A percentile compares a stretch with the other conserved stretches of the same genome.
These are phyloP conservation scores for Hordeum pubiflorum DNA, from an alignment of 202 grass and related monocot species.

Conservation along the genomic window DNA sequence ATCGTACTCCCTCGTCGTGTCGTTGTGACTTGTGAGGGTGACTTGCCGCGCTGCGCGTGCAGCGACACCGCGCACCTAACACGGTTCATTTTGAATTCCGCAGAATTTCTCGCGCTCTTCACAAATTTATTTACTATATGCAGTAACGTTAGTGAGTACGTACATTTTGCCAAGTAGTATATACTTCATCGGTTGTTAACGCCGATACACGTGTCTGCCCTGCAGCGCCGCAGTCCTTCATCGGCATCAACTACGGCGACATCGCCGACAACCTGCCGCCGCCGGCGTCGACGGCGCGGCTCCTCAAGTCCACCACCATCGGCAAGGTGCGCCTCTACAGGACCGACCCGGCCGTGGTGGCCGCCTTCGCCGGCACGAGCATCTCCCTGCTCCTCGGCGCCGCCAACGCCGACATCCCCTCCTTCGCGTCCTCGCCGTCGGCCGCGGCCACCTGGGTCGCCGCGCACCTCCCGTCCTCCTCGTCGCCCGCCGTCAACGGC, in stretches of 20 bases:
- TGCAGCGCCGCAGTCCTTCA: conserved; percentile 59
- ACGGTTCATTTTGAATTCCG: background rate
- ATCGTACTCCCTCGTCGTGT: background rate
- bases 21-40: conserved; percentile 2
- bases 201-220: background rate
- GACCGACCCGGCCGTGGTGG: conserved; percentile 45
- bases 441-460: conserved; percentile 57
- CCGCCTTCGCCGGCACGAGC: conserved; percentile 48
- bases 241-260: conserved; percentile 94
- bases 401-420: conserved; percentile 62
- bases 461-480: conserved; percentile 45
- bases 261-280: conserved; percentile 85
- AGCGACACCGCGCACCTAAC: too few relatives aligned
- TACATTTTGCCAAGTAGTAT: background rate
- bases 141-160: background rate
- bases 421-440: conserved; percentile 53
- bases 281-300: conserved; percentile 41
- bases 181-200: background rate
- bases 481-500: conserved; percentile 37
- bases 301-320: conserved; percentile 67
- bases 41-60: background rate
- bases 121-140: background rate
- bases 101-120: background rate
- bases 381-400: conserved; percentile 76
- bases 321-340: conserved; percentile 71